These are phyloP conservation scores for Stylosanthes scabra DNA, from an alignment of 331 rosid genomes.

Conservation along the genomic window DNA sequence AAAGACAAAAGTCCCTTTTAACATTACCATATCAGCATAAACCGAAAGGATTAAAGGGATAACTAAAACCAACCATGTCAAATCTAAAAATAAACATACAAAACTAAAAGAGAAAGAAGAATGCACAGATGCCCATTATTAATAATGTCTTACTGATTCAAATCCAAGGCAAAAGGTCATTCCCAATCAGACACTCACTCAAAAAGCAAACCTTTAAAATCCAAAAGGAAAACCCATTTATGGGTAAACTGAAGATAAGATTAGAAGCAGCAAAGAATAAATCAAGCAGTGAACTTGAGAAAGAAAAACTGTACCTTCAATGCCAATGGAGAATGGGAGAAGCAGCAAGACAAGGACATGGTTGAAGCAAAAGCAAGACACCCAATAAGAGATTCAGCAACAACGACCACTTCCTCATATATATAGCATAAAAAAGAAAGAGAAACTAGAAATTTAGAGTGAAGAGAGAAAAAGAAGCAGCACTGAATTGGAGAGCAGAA, in stretches of 20 bases:
- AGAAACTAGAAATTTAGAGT: conserved; percentile 14
- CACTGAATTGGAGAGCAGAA: background rate
- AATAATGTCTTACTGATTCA: conserved; percentile 25
- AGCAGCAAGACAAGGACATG: conserved; percentile 62
- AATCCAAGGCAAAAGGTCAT: conserved; percentile 23
- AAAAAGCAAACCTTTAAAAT: conserved; percentile 26
- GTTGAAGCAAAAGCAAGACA: conserved; percentile 41
- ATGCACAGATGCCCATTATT: conserved; percentile 9
- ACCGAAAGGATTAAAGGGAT: conserved; percentile 16
- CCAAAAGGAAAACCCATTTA: conserved; percentile 30
- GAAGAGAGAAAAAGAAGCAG: background rate
- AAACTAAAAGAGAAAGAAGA: no score
- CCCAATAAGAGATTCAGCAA: conserved; percentile 41
- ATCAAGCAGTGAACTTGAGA: background rate
- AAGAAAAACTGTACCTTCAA: conserved; percentile 53
- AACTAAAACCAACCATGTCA: background rate
- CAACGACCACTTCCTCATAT: conserved; percentile 50
- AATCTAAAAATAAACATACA: conserved; percentile 8
- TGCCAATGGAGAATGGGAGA: conserved; percentile 53
- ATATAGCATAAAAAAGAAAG: background rate
- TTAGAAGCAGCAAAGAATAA: conserved; percentile 16
- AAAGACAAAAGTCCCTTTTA: background rate
- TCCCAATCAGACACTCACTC: conserved; percentile 10
- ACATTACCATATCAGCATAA: conserved; percentile 22
- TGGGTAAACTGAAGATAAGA: conserved; percentile 20